phyloP scores from a whole-genome alignment of 116 monocot species.

The Papilionanthe hybrid region DNA sequence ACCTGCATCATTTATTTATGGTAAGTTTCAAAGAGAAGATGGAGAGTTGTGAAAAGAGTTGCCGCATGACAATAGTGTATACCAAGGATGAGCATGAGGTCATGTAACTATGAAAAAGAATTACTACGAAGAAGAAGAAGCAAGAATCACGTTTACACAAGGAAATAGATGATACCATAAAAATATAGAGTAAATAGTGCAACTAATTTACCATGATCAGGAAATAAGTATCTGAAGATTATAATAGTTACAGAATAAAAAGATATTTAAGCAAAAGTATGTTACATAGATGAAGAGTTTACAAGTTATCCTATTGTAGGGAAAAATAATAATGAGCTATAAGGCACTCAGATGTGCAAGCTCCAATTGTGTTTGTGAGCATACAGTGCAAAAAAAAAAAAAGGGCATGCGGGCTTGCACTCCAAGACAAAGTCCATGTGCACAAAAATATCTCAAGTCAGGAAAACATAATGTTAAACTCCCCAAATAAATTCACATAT shows the following conservation, averaged over 20 bases:
- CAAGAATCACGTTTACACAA: background rate
- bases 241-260: background rate
- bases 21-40: background rate
- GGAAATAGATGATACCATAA: background rate
- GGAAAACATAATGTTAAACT: too few species aligned
- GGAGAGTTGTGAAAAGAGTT: background rate
- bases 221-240: background rate
- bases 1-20: slow-evolving; percentile 47
- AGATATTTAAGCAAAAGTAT: background rate
- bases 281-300: background rate
- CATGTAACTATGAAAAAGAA: background rate
- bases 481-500: too few species aligned
- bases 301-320: background rate
- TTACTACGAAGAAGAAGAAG: background rate
- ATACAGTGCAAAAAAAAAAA: too few species aligned
- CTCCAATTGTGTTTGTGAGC: too few species aligned
- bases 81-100: too few species aligned
- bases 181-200: background rate
- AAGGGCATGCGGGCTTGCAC: too few species aligned
- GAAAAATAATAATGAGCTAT: background rate
- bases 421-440: too few species aligned
- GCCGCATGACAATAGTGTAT: background rate
- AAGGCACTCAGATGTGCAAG: background rate
- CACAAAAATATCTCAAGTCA: too few species aligned
- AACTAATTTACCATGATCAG: slow-evolving; percentile 1